These are phyloP conservation scores for Endotrypanum monterogeii DNA, from an alignment of 208 protist species.

Conservation along the genomic window DNA sequence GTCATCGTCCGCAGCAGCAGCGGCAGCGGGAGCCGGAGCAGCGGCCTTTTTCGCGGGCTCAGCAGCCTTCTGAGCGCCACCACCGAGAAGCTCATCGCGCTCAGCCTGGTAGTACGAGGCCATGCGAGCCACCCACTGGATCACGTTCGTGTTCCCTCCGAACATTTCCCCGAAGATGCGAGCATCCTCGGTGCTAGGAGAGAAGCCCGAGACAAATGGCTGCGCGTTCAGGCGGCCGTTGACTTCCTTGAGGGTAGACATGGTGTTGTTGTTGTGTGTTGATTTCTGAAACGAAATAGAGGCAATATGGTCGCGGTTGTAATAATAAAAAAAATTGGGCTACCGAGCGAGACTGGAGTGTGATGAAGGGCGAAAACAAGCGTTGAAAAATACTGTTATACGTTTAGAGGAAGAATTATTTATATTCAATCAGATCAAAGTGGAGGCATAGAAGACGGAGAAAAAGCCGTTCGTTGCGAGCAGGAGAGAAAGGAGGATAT, in stretches of 20 bases:
- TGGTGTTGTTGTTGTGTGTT: conserved; percentile 24
- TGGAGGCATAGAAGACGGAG: not conserved
- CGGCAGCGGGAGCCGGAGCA: conserved; percentile 35
- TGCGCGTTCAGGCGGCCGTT: conserved; percentile 82
- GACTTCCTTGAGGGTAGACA: conserved; percentile 86
- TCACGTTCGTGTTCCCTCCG: conserved; percentile 67
- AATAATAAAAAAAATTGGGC: not conserved
- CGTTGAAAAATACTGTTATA: not conserved
- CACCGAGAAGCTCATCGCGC: conserved; percentile 64
- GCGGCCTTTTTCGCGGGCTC: conserved; percentile 34
- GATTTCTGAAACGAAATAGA: conserved; percentile 1
- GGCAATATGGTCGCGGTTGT: not conserved
- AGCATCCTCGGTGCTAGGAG: conserved; percentile 83
- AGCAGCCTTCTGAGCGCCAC: conserved; percentile 19
- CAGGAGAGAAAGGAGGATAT: no score
- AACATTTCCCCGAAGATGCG: conserved; percentile 88
- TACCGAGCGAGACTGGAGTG: not conserved
- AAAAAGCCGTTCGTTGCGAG: not conserved
- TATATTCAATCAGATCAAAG: not conserved
- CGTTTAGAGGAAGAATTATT: no score
- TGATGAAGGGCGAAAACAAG: not conserved
- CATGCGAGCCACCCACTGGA: conserved; percentile 91
- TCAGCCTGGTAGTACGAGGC: conserved; percentile 90
- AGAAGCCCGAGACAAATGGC: conserved; percentile 84
- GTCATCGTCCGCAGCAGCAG: conserved; percentile 71